Evolutionary conservation across 2,329 filamentous ascomycete species (phyloP), one percentile per base, ranked within the genome.

Genomic region (Calonectria ilicicola): DNA sequence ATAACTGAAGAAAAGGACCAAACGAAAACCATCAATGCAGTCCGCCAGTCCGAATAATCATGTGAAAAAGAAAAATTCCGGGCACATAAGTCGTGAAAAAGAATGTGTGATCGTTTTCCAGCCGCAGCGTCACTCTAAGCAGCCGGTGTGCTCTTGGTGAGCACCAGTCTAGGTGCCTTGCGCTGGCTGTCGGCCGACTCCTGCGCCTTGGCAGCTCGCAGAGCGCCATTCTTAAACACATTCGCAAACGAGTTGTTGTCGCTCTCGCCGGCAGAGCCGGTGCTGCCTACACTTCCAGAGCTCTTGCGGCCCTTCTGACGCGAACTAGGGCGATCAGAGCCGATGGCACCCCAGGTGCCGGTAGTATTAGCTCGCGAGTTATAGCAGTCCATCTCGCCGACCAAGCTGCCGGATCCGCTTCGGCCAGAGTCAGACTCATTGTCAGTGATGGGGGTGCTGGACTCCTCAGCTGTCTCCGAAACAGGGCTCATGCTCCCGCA

Each of bases 401-500:
- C 94, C 74, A 97, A 89, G 84, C 94, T 97, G 77, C 94, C 93
- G 75, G 94, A 96, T 79, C 92, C 90, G 82, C 94, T 94, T 80
- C 90, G 91, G 69, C 91, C 92, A 60, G 90, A 91, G 70, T 93
- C 92, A 69, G 93, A 94, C 79, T 93, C 91, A 77, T 97, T 94
- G 80, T 96, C 95, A 44, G 91, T 91, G 66, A 91, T 83, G 62
- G 93, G 90, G 12, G 93, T 92, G 76, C 94, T 93, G 70, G 91
- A 84, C 75, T 91, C 88, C 78, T 93, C 91, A 4, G 88, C 89
- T 68, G 90, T 92, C 86, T 98, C 97, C 66, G 95, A 98, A 70
- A 96, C 93, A 15, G 97, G 96, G 81, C 94, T 97, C 86, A 95
- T 95, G 84, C 93, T 96, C 72, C 94, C 95, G 72, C 89, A 89